A percentile compares a stretch with the other conserved stretches of the same genome.
Evolutionary conservation across 257 asterid species (phyloP).

Genomic region (Solanum pennellii): DNA sequence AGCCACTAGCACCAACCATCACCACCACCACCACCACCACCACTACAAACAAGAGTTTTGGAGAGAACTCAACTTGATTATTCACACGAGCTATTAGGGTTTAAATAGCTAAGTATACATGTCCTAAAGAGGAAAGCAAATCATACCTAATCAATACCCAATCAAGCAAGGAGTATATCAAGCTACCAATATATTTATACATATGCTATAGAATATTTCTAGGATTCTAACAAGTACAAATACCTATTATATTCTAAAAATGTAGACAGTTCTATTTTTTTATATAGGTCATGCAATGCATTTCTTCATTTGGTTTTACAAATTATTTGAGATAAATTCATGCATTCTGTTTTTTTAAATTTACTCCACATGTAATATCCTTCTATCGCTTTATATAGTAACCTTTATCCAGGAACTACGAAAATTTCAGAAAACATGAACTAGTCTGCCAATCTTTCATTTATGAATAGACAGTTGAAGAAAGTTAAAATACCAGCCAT

Average conservation of each 20-base stretch:
- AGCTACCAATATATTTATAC: background rate
- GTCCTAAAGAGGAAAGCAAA: background rate
- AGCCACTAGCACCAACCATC: background rate
- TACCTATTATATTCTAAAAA: background rate
- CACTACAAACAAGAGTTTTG: background rate
- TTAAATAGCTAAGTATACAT: background rate
- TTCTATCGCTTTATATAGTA: background rate
- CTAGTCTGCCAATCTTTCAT: background rate
- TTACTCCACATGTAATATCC: background rate
- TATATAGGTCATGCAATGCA: background rate
- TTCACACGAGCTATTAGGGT: background rate
- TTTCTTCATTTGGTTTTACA: background rate
- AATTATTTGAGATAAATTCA: background rate
- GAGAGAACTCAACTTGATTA: background rate
- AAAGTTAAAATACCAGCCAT: conserved; percentile 71
- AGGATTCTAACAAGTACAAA: background rate
- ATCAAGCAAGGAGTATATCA: background rate
- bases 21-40: background rate
- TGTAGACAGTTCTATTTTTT: background rate
- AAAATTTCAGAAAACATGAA: background rate
- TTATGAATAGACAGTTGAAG: background rate
- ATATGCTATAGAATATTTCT: background rate
- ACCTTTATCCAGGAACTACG: background rate
- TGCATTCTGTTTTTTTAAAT: background rate
- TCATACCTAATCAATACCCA: background rate